These are phyloP conservation scores for Penicillium flavigenum DNA, from an alignment of 495 filamentous ascomycete genomes.

Conservation along the genomic window DNA sequence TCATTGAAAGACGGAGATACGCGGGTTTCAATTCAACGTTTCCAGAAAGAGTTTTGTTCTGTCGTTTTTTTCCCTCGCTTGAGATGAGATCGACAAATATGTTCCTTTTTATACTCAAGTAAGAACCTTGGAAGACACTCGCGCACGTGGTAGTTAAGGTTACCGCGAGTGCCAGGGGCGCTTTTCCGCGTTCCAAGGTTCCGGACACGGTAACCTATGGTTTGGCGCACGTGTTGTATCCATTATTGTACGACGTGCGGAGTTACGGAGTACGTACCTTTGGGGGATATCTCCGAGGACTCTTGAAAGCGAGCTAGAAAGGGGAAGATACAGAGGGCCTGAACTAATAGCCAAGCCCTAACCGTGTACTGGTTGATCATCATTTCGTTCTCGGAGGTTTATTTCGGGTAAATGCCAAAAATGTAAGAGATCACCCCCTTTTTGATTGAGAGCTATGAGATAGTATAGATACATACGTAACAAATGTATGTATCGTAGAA, in stretches of 20 bases:
- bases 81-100: conserved; percentile 17
- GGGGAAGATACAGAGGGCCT: neutral
- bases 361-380: conserved; percentile 8
- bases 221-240: neutral
- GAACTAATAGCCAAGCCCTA: neutral
- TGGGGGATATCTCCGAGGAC: too few relatives aligned
- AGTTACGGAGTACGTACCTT: too few relatives aligned
- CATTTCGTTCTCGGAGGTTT: conserved; percentile 4
- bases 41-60: neutral
- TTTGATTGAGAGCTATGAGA: conserved; percentile 14
- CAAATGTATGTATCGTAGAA: conserved; percentile 20
- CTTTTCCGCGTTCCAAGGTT: too few relatives aligned
- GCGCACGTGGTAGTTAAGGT: neutral
- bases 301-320: neutral
- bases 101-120: neutral
- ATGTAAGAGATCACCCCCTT: conserved; percentile 5
- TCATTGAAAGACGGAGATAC: conserved; percentile 29
- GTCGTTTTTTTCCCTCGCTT: neutral
- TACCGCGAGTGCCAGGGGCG: too few relatives aligned
- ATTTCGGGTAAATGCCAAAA: neutral
- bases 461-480: conserved; percentile 23
- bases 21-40: neutral
- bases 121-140: neutral
- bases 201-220: neutral
- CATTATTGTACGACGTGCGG: too few relatives aligned